Evolutionary conservation across 192 early-diverging fungal species (phyloP).

Genomic region (Pilaira anomala): DNA sequence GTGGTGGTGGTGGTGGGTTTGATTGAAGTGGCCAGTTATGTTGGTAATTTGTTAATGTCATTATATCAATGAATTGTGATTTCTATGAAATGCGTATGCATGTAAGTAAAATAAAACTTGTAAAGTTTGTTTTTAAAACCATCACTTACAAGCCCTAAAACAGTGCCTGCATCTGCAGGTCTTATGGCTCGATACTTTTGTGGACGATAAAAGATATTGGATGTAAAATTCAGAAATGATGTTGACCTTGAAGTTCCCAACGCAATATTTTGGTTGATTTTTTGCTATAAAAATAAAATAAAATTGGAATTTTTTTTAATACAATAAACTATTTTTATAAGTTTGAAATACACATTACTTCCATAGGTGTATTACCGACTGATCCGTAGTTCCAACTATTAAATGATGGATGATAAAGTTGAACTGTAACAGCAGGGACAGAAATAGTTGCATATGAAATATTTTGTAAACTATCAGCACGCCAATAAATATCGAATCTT

Average conservation of each 20-base stretch:
- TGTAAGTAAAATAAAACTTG: neutral
- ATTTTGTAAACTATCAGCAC: slow-evolving; percentile 10
- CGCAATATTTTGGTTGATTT: neutral
- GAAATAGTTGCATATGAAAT: neutral
- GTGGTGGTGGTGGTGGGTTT: neutral
- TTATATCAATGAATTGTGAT: slow-evolving; percentile 17
- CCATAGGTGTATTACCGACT: neutral
- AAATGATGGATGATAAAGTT: slow-evolving; percentile 19
- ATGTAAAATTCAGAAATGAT: neutral
- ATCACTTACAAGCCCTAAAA: neutral
- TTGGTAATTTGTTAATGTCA: slow-evolving; percentile 6
- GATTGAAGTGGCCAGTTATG: slow-evolving; percentile 8
- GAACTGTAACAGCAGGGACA: slow-evolving; percentile 1
- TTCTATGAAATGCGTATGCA: neutral
- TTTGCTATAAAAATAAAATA: too few relatives aligned
- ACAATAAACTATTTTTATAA: too few relatives aligned
- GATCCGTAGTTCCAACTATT: slow-evolving; percentile 9
- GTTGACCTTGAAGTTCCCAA: slow-evolving; percentile 4
- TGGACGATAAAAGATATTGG: neutral
- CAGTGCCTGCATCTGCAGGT: neutral
- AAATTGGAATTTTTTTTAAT: too few relatives aligned
- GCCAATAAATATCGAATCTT: slow-evolving; percentile 21
- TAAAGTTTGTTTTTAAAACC: neutral
- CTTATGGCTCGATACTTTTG: neutral
- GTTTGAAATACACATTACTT: neutral